These are phyloP conservation scores for Amesomyces nigricolor DNA, from an alignment of 2,329 filamentous ascomycete species.

Conservation along the genomic window DNA sequence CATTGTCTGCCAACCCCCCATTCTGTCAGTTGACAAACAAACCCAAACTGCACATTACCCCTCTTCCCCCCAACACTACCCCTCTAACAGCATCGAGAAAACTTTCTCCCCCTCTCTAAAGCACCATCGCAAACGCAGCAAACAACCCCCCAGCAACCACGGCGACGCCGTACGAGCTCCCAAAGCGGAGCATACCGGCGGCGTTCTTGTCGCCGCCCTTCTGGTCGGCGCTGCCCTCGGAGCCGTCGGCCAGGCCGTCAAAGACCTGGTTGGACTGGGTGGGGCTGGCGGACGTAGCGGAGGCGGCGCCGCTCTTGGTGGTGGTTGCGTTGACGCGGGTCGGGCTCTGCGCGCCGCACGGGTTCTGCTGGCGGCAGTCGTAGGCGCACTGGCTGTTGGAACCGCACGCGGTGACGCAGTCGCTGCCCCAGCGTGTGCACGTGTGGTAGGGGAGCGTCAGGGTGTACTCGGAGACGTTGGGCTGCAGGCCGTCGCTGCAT, in stretches of 20 bases:
- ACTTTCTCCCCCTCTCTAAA: slow-evolving; percentile 33
- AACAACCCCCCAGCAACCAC: slow-evolving; percentile 26
- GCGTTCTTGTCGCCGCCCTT: slow-evolving; percentile 14
- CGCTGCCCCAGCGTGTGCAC: slow-evolving; percentile 64
- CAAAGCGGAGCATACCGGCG: slow-evolving; percentile 31
- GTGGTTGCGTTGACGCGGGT: slow-evolving; percentile 50
- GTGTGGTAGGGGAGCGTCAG: slow-evolving; percentile 73
- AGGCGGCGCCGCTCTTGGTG: slow-evolving; percentile 39
- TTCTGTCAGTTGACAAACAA: neutral
- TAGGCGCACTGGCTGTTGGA: slow-evolving; percentile 53
- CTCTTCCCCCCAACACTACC: neutral
- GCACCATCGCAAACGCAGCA: slow-evolving; percentile 33
- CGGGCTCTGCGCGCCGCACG: slow-evolving; percentile 66
- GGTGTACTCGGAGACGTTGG: slow-evolving; percentile 71
- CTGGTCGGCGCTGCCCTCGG: neutral
- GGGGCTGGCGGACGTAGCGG: slow-evolving; percentile 34
- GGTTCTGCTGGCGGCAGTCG: slow-evolving; percentile 59
- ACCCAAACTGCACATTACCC: slow-evolving; percentile 17
- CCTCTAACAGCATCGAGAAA: slow-evolving; percentile 36
- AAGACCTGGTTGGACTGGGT: slow-evolving; percentile 36
- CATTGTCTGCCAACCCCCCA: neutral
- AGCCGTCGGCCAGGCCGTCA: slow-evolving; percentile 28
- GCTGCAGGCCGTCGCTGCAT: slow-evolving; percentile 59
- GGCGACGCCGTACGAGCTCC: slow-evolving; percentile 23
- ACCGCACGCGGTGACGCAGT: slow-evolving; percentile 58